Base-by-base conservation (phyloP, 352 stramenopile genomes). In the Phytophthora litchii region DNA sequence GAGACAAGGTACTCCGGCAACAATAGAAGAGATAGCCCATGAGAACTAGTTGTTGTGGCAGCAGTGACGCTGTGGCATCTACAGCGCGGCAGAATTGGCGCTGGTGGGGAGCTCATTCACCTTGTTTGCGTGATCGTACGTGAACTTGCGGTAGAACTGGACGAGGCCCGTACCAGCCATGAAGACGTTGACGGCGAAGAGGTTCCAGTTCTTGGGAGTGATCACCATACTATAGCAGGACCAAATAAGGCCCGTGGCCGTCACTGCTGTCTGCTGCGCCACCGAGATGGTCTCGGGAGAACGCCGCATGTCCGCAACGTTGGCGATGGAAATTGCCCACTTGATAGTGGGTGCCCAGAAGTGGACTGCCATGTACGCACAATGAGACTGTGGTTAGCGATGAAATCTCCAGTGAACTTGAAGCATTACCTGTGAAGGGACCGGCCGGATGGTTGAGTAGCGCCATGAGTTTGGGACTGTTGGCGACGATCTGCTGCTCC, bases 321-420 rank as follows among this genome's bases (percentile, higher is more conserved):
- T 97, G 48, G 87, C 81, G 14, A 97, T 43, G 42, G 83, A 92
- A 48, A 97, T 95, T 54, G 64, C 77, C 89, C 89, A 97, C 53
- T 97, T 97, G 60, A 96, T 81, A 11, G 78, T 84, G 11, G 89
- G 89, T 11, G 89, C 89, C 87, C 89, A 97, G 57, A 97, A 96
- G 72, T 96, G 88, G 11, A 96, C 80, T n/a, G n/a, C n/a, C n/a
- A n/a, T n/a, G n/a, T n/a, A n/a, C n/a, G n/a, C n/a, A n/a, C n/a
- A n/a, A n/a, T n/a, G n/a, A n/a, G n/a, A n/a, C n/a, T n/a, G n/a
- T n/a, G n/a, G n/a, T n/a, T n/a, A n/a, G n/a, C n/a, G n/a, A n/a
- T n/a, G n/a, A n/a, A n/a, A n/a, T n/a, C n/a, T n/a, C n/a, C n/a
- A n/a, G n/a, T n/a, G n/a, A n/a, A n/a, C n/a, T n/a, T n/a, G n/a